phyloP scores from a whole-genome alignment of 1,284 basidiomycete genomes.

The Singerocomus inundabilis region DNA sequence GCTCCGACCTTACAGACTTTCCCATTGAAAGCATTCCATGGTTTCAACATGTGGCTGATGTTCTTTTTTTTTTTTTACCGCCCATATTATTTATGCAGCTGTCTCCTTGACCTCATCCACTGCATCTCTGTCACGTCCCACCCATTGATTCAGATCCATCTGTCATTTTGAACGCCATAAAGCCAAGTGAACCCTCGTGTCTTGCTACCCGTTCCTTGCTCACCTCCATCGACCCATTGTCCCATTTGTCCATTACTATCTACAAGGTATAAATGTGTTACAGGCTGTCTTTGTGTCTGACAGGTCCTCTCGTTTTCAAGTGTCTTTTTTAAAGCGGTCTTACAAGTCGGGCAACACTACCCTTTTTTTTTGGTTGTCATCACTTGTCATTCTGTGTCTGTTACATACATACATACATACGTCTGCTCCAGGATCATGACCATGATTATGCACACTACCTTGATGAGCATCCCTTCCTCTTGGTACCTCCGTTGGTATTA shows the following conservation, averaged over 20 bases:
- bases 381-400: too few species aligned
- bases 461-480: too few species aligned
- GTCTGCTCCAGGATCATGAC: too few species aligned
- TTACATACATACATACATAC: too few species aligned
- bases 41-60: constrained; percentile 8
- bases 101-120: constrained; percentile 4
- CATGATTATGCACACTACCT: too few species aligned
- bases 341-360: too few species aligned
- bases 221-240: background rate
- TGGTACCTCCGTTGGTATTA: too few species aligned
- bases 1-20: constrained; percentile 1
- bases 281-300: constrained; percentile 14
- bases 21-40: constrained; percentile 6
- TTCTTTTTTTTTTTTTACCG: too few species aligned
- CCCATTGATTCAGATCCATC: constrained; percentile 2
- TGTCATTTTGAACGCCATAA: constrained; percentile 7
- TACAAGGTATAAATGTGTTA: constrained; percentile 14
- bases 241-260: constrained; percentile 16
- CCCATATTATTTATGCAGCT: constrained; percentile 2
- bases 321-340: too few species aligned
- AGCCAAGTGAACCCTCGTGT: background rate
- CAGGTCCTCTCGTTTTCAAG: too few species aligned
- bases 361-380: too few species aligned
- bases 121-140: constrained; percentile 8
- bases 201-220: too few species aligned